Conservation (phyloP, 768 basidiomycete species). For the Leccinum uliginosum region DNA sequence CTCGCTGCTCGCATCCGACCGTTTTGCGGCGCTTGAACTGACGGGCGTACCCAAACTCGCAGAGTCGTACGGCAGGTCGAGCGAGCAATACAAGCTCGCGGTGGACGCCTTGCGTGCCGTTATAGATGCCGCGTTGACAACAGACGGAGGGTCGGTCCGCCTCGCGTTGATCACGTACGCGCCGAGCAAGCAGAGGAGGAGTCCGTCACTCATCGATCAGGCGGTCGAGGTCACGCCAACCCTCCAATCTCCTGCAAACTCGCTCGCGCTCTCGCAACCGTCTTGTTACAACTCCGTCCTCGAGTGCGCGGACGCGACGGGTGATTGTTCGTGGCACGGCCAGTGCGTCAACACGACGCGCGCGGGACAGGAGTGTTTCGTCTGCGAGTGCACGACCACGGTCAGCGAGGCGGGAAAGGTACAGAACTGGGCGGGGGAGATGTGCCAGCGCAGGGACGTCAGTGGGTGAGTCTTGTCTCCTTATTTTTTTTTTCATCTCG, state of each 20-base stretch:
- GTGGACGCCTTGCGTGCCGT: conserved; percentile 43
- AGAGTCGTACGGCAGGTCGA: conserved; percentile 41
- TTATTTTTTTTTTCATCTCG: background rate
- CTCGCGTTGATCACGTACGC: conserved; percentile 53
- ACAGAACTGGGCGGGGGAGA: conserved; percentile 68
- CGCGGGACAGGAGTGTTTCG: conserved; percentile 51
- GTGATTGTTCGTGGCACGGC: conserved; percentile 66
- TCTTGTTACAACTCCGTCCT: conserved; percentile 57
- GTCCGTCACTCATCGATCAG: conserved; percentile 39
- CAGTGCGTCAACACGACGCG: conserved; percentile 58
- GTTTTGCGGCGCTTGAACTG: conserved; percentile 64
- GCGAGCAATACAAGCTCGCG: conserved; percentile 52
- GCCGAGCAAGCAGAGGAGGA: conserved; percentile 35
- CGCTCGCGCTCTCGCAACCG: conserved; percentile 38
- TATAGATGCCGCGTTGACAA: conserved; percentile 40
- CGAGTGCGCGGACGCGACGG: conserved; percentile 59
- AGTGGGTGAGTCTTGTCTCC: conserved; percentile 58
- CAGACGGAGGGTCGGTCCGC: conserved; percentile 31
- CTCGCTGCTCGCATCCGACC: conserved; percentile 27
- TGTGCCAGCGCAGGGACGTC: conserved; percentile 75
- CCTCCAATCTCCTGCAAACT: conserved; percentile 36
- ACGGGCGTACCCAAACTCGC: conserved; percentile 47
- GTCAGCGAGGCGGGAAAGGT: conserved; percentile 51
- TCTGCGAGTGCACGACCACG: conserved; percentile 44
- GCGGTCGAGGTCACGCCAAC: conserved; percentile 35